phyloP scores from a whole-genome alignment of 306 rosid species.

The Morella rubra region DNA sequence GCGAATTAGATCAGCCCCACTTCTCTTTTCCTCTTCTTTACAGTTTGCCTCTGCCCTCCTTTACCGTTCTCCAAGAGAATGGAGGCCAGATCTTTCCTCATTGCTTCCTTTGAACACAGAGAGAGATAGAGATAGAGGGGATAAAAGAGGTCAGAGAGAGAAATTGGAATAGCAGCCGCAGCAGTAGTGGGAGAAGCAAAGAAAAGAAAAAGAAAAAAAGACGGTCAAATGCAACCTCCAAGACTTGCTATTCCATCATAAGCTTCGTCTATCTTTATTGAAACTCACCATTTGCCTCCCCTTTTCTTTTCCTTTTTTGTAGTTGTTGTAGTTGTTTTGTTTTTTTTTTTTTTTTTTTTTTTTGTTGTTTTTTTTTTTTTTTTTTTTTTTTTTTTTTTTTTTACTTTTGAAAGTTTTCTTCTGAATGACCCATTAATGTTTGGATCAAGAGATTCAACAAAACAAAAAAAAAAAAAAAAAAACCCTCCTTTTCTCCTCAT shows the following conservation, averaged over 20 bases:
- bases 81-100: slow-evolving; percentile 61
- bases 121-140: slow-evolving; percentile 30
- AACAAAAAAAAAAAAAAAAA: background rate
- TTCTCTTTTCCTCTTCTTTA: slow-evolving; percentile 66
- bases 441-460: background rate
- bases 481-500: too few species aligned
- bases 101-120: slow-evolving; percentile 24
- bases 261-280: slow-evolving; percentile 82
- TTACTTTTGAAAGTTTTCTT: slow-evolving; percentile 26
- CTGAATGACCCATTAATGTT: background rate
- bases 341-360: too few species aligned
- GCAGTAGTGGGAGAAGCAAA: slow-evolving; percentile 41
- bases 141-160: slow-evolving; percentile 20
- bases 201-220: slow-evolving; percentile 49
- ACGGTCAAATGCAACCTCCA: slow-evolving; percentile 95
- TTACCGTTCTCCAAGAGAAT: slow-evolving; percentile 98
- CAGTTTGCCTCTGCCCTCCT: slow-evolving; percentile 68
- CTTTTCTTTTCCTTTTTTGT: slow-evolving; percentile 29
- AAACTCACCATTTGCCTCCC: slow-evolving; percentile 78
- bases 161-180: slow-evolving; percentile 54
- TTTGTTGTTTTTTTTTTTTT: too few species aligned
- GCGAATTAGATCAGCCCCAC: slow-evolving; percentile 70
- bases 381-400: slow-evolving; percentile 35
- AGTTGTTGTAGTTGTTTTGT: too few species aligned
- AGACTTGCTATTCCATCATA: slow-evolving; percentile 79